A percentile compares a stretch with the other conserved stretches of the same genome.
Evolutionary conservation across 2,329 filamentous ascomycete species (phyloP).

Genomic region (Diaporthe amygdali): DNA sequence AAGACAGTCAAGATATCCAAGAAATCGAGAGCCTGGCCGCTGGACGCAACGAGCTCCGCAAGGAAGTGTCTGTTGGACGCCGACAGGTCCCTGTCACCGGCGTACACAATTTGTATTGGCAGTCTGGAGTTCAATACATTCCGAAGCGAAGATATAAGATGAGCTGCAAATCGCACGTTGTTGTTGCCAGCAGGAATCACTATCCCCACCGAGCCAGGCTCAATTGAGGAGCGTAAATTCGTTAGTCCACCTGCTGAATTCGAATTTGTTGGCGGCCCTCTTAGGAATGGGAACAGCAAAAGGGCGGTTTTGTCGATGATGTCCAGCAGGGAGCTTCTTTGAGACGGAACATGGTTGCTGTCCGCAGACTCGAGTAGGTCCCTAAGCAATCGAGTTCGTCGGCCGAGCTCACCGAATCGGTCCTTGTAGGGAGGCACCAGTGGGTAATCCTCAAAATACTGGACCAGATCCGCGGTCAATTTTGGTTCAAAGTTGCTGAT

Average conservation of each 20-base stretch:
- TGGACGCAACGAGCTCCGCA: background rate
- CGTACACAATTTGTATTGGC: conserved; percentile 43
- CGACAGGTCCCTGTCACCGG: conserved; percentile 39
- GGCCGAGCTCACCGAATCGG: conserved; percentile 39
- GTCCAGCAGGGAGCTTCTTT: conserved; percentile 18
- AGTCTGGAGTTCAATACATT: conserved; percentile 35
- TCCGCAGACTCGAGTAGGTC: conserved; percentile 29
- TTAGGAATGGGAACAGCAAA: conserved; percentile 35
- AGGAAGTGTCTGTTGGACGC: conserved; percentile 32
- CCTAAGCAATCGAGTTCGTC: conserved; percentile 31
- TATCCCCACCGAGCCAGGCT: conserved; percentile 35
- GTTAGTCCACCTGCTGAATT: conserved; percentile 25
- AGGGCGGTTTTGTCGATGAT: conserved; percentile 26
- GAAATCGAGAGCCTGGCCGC: conserved; percentile 33
- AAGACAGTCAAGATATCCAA: conserved; percentile 40
- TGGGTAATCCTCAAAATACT: conserved; percentile 35
- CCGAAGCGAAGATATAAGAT: conserved; percentile 39
- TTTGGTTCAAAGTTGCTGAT: background rate
- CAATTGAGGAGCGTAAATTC: conserved; percentile 27
- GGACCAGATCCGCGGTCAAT: conserved; percentile 13
- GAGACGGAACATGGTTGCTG: background rate
- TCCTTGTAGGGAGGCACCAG: conserved; percentile 36
- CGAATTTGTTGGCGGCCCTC: background rate
- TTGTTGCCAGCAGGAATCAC: conserved; percentile 41
- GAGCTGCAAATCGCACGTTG: conserved; percentile 40